Conservation (phyloP, 2,329 filamentous ascomycete genomes). For the Pestalotiopsis sp. region DNA sequence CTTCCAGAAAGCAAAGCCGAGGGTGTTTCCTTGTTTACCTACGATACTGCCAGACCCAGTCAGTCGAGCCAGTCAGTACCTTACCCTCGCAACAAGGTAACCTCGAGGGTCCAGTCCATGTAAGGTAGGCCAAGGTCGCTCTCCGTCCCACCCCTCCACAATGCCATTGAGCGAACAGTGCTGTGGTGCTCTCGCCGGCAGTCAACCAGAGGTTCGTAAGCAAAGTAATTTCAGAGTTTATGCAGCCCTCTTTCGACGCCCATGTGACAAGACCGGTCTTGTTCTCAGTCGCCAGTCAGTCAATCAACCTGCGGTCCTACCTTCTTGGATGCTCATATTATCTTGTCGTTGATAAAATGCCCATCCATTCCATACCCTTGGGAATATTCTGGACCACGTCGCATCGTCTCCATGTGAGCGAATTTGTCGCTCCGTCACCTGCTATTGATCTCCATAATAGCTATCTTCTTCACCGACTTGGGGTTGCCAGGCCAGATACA, state of each 20-base stretch:
- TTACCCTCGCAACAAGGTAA: too few relatives aligned
- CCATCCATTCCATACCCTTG: not conserved
- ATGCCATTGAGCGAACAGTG: not conserved
- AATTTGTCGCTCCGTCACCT: not conserved
- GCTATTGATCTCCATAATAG: not conserved
- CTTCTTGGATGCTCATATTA: not conserved
- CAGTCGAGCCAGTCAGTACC: too few relatives aligned
- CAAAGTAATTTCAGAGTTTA: conserved; percentile 1
- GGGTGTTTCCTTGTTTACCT: not conserved
- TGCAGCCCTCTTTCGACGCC: not conserved
- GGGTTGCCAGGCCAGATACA: not conserved
- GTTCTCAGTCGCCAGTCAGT: not conserved
- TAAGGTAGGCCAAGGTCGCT: too few relatives aligned
- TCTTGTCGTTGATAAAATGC: not conserved
- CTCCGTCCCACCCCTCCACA: not conserved
- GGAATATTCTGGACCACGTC: not conserved
- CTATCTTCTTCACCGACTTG: not conserved
- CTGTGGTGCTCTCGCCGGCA: not conserved
- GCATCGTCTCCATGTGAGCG: not conserved
- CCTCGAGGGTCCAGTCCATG: too few relatives aligned
- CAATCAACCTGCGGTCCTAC: not conserved
- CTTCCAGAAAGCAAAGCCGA: not conserved
- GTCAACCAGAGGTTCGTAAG: not conserved
- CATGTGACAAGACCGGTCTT: not conserved
- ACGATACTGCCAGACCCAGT: not conserved